Conservation (phyloP, 768 basidiomycete genomes). For the Lentinula edodes region DNA sequence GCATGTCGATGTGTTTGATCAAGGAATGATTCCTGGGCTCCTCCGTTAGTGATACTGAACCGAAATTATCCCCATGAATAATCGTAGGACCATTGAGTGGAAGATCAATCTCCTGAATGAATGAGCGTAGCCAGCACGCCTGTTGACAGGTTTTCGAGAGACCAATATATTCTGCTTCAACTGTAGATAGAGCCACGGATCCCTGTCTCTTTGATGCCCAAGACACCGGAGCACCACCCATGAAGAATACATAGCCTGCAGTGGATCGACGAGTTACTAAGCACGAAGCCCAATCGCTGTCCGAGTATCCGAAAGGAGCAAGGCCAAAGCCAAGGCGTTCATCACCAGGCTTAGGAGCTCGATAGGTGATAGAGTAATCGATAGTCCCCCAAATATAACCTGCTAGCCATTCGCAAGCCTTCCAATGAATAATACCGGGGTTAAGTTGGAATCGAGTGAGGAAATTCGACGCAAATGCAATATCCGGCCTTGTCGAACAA, state of each 20-base stretch:
- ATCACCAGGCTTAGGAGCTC: neutral
- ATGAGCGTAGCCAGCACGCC: neutral
- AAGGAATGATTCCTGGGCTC: neutral
- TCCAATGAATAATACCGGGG: neutral
- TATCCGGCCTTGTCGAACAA: neutral
- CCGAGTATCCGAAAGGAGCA: neutral
- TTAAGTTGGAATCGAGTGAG: neutral
- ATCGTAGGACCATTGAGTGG: neutral
- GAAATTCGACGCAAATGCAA: neutral
- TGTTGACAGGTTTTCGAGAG: neutral
- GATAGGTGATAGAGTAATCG: neutral
- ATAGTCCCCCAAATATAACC: neutral
- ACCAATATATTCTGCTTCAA: neutral
- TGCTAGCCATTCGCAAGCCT: neutral
- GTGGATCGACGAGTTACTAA: neutral
- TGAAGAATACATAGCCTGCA: neutral
- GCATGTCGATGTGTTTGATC: neutral
- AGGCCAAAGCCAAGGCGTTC: neutral
- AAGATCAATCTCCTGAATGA: neutral
- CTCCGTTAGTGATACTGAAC: neutral
- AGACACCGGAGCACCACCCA: neutral
- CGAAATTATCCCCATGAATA: neutral
- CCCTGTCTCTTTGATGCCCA: neutral
- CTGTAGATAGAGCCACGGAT: neutral
- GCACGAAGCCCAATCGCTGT: neutral